Percentiles rank a stretch among this genome's conserved stretches.
Conservation (phyloP, 345 rosid species). For the Brassica cretica region DNA sequence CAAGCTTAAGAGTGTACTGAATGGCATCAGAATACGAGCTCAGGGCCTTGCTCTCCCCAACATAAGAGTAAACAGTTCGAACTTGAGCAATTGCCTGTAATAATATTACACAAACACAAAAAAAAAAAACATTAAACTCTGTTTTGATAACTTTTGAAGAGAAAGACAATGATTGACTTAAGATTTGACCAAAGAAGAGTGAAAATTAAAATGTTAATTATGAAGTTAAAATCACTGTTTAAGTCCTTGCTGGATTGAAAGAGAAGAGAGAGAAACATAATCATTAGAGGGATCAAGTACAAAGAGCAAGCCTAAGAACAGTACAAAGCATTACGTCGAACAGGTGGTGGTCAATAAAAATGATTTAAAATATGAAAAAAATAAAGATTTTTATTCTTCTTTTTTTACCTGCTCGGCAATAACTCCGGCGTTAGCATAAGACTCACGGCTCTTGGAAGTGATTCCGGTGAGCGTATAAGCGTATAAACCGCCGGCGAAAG, state of each 20-base stretch:
- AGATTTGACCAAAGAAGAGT: conserved; percentile 14
- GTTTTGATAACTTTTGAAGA: conserved; percentile 11
- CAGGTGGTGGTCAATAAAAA: conserved; percentile 17
- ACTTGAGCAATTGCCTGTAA: conserved; percentile 94
- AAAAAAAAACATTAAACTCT: neutral
- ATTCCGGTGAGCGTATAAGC: conserved; percentile 97
- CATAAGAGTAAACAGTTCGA: conserved; percentile 92
- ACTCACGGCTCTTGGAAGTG: conserved; percentile 96
- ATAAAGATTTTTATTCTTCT: neutral
- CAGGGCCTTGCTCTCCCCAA: conserved; percentile 96
- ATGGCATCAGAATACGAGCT: conserved; percentile 89
- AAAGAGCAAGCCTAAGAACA: conserved; percentile 38
- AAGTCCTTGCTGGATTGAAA: conserved; percentile 10
- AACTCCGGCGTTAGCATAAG: conserved; percentile 93
- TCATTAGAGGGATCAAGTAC: conserved; percentile 37
- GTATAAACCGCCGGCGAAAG: conserved; percentile 97
- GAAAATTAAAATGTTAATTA: neutral
- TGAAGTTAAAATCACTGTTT: conserved; percentile 21
- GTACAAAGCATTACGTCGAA: conserved; percentile 31
- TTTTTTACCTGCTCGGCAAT: conserved; percentile 92
- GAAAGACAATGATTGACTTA: conserved; percentile 23
- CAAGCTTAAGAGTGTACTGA: conserved; percentile 91
- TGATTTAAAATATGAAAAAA: neutral
- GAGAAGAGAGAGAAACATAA: conserved; percentile 26
- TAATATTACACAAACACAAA: neutral